Evolutionary conservation across 2,329 filamentous ascomycete species (phyloP), one percentile per base, ranked within the genome.

Genomic region (Boeremia lycopersici): DNA sequence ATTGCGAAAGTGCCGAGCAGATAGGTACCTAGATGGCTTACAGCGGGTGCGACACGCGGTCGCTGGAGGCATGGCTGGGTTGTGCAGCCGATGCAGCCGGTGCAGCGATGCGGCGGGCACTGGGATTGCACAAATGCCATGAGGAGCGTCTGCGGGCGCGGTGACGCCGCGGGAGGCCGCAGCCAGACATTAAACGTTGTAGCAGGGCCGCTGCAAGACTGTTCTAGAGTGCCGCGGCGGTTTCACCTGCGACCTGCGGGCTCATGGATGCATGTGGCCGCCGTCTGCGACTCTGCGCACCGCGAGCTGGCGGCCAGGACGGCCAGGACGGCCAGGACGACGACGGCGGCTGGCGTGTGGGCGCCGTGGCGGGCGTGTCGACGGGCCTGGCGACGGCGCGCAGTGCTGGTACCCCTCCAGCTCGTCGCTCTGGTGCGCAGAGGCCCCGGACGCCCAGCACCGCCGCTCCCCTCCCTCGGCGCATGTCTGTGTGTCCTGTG

Each of bases 181-280:
- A 42, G 46, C 46, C 52, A 50, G 46, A 50, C 52, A 40, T 41
- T 36, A 9, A 35, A 41, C 51, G 39, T 55, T 46, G 28, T 49
- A 49, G 41, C 46, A 55, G 29, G 35, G 41, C 25, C 35, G 36
- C 35, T 29, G 29, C 40, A 41, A 49, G 46, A 50, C 46, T 46
- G 41, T 55, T 48, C 44, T 51, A 48, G 48, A 56, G 53, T 52
- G 48, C 48, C 23, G 44, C 53, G 48, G 53, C 53, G 34, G 53
- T 56, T 56, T 56, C 53, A 56, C 25, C 41, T 44, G 46, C 28
- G 43, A 5, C 19, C 19, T 23, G 5, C 19, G 19, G 19, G 19
- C 19, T 23, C 19, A 23, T 17, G 43, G 39, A 52, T 10, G 48
- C 53, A 56, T 44, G 42, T 56, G 48, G 48, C 43, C 19, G 45